Evolutionary conservation across 2,329 filamentous ascomycete genomes (phyloP).

Genomic region (Pleoardoris graminearum): DNA sequence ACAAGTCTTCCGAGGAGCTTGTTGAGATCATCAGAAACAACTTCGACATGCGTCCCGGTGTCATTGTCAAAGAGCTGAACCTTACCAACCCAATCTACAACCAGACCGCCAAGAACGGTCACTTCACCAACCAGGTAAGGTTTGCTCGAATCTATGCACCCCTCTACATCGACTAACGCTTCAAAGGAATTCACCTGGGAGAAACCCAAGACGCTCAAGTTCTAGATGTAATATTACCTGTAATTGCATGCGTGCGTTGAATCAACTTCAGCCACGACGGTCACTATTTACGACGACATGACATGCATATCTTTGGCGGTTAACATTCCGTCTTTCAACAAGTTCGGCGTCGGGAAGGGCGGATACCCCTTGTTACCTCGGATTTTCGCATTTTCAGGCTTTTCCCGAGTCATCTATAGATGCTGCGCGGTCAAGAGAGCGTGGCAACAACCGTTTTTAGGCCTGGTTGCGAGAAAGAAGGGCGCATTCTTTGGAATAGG

Average conservation of each 20-base stretch:
- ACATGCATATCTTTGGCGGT: constrained; percentile 46
- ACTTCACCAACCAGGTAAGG: constrained; percentile 90
- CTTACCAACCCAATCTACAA: constrained; percentile 96
- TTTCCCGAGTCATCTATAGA: constrained; percentile 31
- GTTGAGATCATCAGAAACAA: constrained; percentile 93
- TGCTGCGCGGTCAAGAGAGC: background rate
- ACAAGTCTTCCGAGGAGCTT: constrained; percentile 86
- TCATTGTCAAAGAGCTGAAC: constrained; percentile 97
- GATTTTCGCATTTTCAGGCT: constrained; percentile 36
- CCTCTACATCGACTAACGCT: background rate
- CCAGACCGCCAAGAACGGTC: constrained; percentile 98
- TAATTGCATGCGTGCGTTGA: constrained; percentile 42
- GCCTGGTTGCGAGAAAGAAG: constrained; percentile 1
- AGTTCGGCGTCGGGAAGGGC: constrained; percentile 44
- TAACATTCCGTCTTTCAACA: constrained; percentile 47
- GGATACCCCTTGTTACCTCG: constrained; percentile 32
- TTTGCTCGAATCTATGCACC: background rate
- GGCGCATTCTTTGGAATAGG: background rate
- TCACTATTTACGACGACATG: constrained; percentile 40
- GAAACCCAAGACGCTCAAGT: constrained; percentile 92
- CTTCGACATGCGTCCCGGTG: constrained; percentile 97
- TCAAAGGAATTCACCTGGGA: constrained; percentile 82
- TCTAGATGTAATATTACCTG: constrained; percentile 61
- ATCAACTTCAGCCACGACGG: constrained; percentile 46
- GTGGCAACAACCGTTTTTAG: constrained; percentile 3